phyloP scores from a whole-genome alignment of 2,329 filamentous ascomycete genomes.

The Annulohypoxylon truncatum region DNA sequence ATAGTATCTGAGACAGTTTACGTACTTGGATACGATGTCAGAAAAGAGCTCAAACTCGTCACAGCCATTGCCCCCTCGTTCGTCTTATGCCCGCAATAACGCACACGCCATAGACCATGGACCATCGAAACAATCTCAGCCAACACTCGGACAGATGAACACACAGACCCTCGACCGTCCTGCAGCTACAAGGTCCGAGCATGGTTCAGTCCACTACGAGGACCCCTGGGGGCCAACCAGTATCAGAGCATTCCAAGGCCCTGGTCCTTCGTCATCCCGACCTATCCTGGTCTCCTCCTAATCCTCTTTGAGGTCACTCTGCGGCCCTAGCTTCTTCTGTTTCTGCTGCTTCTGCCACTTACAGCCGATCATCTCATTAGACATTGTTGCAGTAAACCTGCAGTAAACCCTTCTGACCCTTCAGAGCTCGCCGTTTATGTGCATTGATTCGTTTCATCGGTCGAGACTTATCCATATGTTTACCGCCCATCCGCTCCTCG shows the following conservation, averaged over 20 bases:
- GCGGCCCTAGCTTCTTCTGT: constrained; percentile 32
- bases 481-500: constrained; percentile 34
- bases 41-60: constrained; percentile 29
- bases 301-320: constrained; percentile 36
- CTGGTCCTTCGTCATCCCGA: constrained; percentile 47
- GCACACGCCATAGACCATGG: constrained; percentile 12
- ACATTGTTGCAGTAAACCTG: constrained; percentile 41
- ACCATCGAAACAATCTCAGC: constrained; percentile 41
- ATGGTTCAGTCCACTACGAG: constrained; percentile 32
- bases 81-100: constrained; percentile 22
- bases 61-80: constrained; percentile 23
- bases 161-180: constrained; percentile 33
- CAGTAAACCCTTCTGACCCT: constrained; percentile 36
- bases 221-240: constrained; percentile 31
- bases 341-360: constrained; percentile 33
- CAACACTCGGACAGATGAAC: constrained; percentile 41
- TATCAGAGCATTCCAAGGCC: constrained; percentile 40
- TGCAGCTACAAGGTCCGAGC: constrained; percentile 42
- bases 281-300: constrained; percentile 30
- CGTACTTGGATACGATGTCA: constrained; percentile 23
- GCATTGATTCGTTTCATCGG: constrained; percentile 52
- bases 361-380: constrained; percentile 39
- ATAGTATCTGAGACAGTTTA: constrained; percentile 19
- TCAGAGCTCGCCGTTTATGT: constrained; percentile 43
- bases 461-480: constrained; percentile 38